Evolutionary conservation across 768 basidiomycete genomes (phyloP).

Genomic region (Coprinellus aureogranulatus): DNA sequence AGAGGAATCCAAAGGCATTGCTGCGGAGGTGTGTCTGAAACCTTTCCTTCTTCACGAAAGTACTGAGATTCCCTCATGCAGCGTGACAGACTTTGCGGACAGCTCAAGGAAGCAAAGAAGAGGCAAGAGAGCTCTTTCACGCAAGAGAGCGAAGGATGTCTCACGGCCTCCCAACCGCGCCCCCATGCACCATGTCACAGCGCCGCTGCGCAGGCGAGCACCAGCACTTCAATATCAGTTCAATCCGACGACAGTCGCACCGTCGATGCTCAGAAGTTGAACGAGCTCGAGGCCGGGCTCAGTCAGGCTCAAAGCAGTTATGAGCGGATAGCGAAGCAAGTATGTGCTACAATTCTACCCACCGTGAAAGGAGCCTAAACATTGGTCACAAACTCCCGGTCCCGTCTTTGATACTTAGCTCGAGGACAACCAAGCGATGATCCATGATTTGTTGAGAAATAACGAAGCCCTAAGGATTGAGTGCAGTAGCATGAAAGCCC

Average conservation of each 20-base stretch:
- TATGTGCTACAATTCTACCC: not conserved
- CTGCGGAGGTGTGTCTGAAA: not conserved
- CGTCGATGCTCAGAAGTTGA: slow-evolving; percentile 7
- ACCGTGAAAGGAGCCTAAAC: too few relatives aligned
- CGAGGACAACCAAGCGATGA: slow-evolving; percentile 5
- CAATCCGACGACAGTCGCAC: not conserved
- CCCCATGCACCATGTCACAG: not conserved
- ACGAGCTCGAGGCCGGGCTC: slow-evolving; percentile 13
- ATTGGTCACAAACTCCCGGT: too few relatives aligned
- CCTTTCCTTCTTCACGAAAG: not conserved
- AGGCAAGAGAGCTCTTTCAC: too few relatives aligned
- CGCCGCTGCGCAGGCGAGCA: too few relatives aligned
- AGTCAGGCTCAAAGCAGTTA: slow-evolving; percentile 13
- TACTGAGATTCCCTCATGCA: not conserved
- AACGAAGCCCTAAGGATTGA: not conserved
- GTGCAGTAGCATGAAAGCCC: not conserved
- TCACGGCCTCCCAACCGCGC: too few relatives aligned
- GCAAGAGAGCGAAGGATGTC: too few relatives aligned
- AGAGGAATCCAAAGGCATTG: not conserved
- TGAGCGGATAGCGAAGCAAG: slow-evolving; percentile 10
- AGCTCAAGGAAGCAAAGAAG: not conserved
- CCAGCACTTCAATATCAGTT: not conserved
- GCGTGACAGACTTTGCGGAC: not conserved
- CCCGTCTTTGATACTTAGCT: slow-evolving; percentile 1
- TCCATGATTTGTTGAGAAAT: not conserved